Percentiles rank a stretch among this genome's conserved stretches.
These are phyloP conservation scores for Arabidopsis hybrid DNA, from an alignment of 441 rosid species.

Conservation along the genomic window DNA sequence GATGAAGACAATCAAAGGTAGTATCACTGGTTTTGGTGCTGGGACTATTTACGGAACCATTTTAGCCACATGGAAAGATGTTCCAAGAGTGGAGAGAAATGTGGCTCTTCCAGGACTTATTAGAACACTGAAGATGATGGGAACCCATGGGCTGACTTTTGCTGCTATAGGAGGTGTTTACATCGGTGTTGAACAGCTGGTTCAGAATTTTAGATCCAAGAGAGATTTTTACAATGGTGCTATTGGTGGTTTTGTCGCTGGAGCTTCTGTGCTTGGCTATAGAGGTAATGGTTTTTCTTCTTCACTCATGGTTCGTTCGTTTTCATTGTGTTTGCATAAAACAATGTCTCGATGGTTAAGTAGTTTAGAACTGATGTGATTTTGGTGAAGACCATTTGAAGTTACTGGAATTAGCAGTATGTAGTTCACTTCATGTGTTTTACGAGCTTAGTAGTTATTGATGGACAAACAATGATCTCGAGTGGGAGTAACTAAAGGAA, in stretches of 20 bases:
- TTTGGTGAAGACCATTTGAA: neutral
- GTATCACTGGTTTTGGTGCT: slow-evolving; percentile 81
- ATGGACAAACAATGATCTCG: neutral
- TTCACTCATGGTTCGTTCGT: neutral
- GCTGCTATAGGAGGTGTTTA: slow-evolving; percentile 29
- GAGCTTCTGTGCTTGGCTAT: slow-evolving; percentile 30
- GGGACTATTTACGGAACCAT: slow-evolving; percentile 24
- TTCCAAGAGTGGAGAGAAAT: slow-evolving; percentile 81
- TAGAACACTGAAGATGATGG: slow-evolving; percentile 95
- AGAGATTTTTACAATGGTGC: slow-evolving; percentile 62
- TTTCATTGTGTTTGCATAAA: no score
- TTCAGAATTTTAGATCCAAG: slow-evolving; percentile 25
- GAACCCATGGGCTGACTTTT: slow-evolving; percentile 61
- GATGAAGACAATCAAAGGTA: slow-evolving; percentile 84
- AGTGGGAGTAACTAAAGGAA: neutral
- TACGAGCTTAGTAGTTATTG: slow-evolving; percentile 4
- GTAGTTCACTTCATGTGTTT: slow-evolving; percentile 1
- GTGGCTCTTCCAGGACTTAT: slow-evolving; percentile 93
- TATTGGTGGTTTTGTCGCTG: slow-evolving; percentile 29
- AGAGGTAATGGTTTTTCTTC: slow-evolving; percentile 14
- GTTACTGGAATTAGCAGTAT: slow-evolving; percentile 3
- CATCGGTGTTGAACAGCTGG: slow-evolving; percentile 26
- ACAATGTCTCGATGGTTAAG: neutral
- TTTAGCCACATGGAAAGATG: slow-evolving; percentile 39
- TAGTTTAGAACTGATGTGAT: neutral